phyloP scores from a whole-genome alignment of 2,329 filamentous ascomycete species.

The Pseudogymnoascus sp. region DNA sequence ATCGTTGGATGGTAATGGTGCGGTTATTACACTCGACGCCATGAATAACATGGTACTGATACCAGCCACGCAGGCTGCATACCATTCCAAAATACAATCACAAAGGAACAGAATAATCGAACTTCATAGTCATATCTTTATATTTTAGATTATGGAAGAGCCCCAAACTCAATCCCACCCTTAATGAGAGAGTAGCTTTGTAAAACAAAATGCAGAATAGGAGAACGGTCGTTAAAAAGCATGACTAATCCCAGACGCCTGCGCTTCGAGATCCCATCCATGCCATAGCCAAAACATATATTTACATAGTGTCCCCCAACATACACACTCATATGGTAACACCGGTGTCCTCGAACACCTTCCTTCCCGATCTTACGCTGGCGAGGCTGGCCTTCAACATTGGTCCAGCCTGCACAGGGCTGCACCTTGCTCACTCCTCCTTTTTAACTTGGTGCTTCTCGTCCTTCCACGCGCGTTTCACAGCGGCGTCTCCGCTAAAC shows the following conservation, averaged over 20 bases:
- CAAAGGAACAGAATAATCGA: not conserved
- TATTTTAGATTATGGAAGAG: not conserved
- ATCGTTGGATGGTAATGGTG: not conserved
- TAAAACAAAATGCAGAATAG: slow-evolving; percentile 8
- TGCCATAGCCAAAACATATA: slow-evolving; percentile 7
- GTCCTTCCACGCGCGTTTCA: not conserved
- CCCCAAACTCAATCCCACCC: not conserved
- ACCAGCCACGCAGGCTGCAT: not conserved
- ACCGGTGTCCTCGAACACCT: not conserved
- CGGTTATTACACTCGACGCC: not conserved
- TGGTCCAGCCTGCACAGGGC: not conserved
- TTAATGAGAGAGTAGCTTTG: not conserved
- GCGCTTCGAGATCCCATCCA: slow-evolving; percentile 3
- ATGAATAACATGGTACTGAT: no score
- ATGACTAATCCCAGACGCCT: slow-evolving; percentile 9
- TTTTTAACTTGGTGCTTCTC: not conserved
- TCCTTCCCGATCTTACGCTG: not conserved
- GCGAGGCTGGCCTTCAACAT: not conserved
- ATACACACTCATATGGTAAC: not conserved
- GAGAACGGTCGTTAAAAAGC: not conserved
- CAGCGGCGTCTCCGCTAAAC: not conserved
- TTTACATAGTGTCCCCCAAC: not conserved
- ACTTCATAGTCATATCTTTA: not conserved
- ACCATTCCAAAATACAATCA: not conserved
- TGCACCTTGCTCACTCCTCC: not conserved